These are phyloP conservation scores for Cyclotella atomus DNA, from an alignment of 108 stramenopile genomes.

Conservation along the genomic window DNA sequence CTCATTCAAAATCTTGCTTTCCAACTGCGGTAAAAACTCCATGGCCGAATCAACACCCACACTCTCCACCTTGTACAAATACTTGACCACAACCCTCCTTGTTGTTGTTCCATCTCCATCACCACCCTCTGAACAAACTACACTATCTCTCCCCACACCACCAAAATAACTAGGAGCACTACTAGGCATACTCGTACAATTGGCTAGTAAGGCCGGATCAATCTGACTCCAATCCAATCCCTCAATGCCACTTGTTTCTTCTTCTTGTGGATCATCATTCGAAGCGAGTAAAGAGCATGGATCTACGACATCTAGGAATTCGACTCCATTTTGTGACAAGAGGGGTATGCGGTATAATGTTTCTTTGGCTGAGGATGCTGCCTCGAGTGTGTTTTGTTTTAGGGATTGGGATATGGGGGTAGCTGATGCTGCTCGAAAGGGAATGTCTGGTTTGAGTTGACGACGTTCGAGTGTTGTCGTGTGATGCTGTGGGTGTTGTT, in stretches of 20 bases:
- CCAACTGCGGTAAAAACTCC: constrained; percentile 21
- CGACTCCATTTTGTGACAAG: neutral
- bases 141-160: neutral
- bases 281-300: neutral
- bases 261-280: constrained; percentile 7
- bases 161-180: neutral
- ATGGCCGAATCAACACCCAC: constrained; percentile 12
- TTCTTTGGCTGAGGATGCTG: neutral
- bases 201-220: constrained; percentile 4
- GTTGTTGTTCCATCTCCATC: neutral
- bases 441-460: neutral
- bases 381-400: too few relatives aligned
- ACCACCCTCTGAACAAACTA: neutral
- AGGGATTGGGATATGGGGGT: neutral
- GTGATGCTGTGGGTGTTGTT: too few relatives aligned
- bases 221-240: constrained; percentile 11
- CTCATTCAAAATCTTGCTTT: constrained; percentile 23
- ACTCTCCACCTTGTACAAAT: constrained; percentile 42
- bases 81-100: constrained; percentile 14
- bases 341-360: neutral
- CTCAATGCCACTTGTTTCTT: too few relatives aligned
- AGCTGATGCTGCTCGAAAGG: neutral
- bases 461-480: too few relatives aligned
- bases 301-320: neutral
- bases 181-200: constrained; percentile 12